Evolutionary conservation across 2,329 filamentous ascomycete species (phyloP), one percentile per base, ranked within the genome.

Genomic region (Epichloe sibirici): DNA sequence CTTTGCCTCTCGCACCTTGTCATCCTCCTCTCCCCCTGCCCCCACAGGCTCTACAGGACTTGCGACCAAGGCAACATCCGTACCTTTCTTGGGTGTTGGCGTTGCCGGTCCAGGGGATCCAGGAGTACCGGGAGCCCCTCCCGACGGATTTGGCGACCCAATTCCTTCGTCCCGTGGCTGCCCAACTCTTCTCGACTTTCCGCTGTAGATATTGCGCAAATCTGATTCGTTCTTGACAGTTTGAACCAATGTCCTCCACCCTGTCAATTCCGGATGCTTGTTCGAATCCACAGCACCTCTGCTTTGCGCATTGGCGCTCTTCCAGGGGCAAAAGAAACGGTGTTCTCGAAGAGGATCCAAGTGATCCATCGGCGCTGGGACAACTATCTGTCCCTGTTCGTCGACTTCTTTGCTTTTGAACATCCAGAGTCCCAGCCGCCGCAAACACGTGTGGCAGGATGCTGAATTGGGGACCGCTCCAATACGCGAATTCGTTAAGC

Each of bases 351-450:
- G 69, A 4, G 82, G 81, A 61, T 91, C 83, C 1, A 93, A 74
- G 52, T 79, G 73, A 58, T 80, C 77, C 75, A 86, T 83, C 1
- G 78, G 77, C 3, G 82, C 78, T 1, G 78, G 76, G 4, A 78
- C 73, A 11, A 83, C 66, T 9, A 82, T 69, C 38, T 75, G 68
- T 0, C 74, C 75, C 15, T 70, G 67, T 1, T 72, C 70, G 53
- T 80, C 76, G 34, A 85, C 77, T 60, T 81, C 79, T 66, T 84
- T 90, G 66, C 83, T 84, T 62, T 83, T 86, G 66, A 95, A 97
- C 74, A 98, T 85, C 93, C 93, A 98, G 2, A 98, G 75, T 0
- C 93, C 93, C 0, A 97, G 74, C 1, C 90, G 82, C 54, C 93
- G 83, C 62, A 95, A 86, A 65, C 93, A 98, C 21, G 88, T 87